Evolutionary conservation across 768 basidiomycete genomes (phyloP).

Genomic region (Chalciporus sphaerocephalus): DNA sequence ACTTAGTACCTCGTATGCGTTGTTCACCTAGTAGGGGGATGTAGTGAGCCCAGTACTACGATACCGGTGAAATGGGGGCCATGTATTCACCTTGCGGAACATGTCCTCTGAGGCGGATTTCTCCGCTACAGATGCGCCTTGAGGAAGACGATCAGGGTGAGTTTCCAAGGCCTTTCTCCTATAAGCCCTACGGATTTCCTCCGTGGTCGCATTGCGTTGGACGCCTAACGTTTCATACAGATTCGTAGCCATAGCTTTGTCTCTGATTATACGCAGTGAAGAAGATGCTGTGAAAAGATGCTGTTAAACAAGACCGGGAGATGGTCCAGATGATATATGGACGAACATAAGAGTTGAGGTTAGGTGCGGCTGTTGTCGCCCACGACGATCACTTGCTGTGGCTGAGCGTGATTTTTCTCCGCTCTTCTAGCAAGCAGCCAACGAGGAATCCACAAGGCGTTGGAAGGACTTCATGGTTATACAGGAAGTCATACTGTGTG

Average conservation of each 20-base stretch:
- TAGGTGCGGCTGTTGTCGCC: background rate
- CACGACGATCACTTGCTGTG: constrained; percentile 8
- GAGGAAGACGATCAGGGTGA: constrained; percentile 69
- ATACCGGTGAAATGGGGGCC: constrained; percentile 15
- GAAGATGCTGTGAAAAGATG: background rate
- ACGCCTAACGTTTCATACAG: constrained; percentile 66
- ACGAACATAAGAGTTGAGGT: background rate
- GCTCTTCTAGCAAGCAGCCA: background rate
- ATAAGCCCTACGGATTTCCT: constrained; percentile 77
- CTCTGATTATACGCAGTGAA: background rate
- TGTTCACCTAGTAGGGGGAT: constrained; percentile 49
- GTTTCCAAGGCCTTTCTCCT: constrained; percentile 65
- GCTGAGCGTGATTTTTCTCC: constrained; percentile 13
- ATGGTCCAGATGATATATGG: background rate
- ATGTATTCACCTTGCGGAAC: constrained; percentile 36
- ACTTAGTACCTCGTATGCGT: constrained; percentile 72
- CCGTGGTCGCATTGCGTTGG: constrained; percentile 48
- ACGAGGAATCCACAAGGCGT: background rate
- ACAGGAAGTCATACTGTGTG: constrained; percentile 66
- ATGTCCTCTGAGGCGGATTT: constrained; percentile 59
- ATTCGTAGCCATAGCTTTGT: constrained; percentile 44
- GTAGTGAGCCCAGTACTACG: too few species aligned
- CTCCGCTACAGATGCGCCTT: constrained; percentile 50
- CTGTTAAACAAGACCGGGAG: background rate
- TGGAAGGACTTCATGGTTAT: constrained; percentile 42